Conservation (phyloP, 2,329 filamentous ascomycete genomes). For the Ceratocystis huliohia region DNA sequence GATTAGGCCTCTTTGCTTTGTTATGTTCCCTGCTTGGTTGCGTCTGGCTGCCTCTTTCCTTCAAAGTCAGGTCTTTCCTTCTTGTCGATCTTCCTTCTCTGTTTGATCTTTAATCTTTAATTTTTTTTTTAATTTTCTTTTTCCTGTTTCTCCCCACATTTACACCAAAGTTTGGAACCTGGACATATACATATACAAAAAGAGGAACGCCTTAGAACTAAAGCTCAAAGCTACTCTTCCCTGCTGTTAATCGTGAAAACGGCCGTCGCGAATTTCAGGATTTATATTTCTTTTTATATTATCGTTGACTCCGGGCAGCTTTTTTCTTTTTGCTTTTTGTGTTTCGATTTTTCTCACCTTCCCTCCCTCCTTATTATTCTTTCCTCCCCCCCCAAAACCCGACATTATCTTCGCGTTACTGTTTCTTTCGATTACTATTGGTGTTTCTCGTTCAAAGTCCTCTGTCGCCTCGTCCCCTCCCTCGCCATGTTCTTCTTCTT, state of each 20-base stretch:
- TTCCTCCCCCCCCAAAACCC: neutral
- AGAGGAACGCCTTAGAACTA: neutral
- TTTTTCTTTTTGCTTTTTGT: neutral
- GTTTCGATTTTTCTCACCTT: neutral
- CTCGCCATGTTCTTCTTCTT: slow-evolving; percentile 48
- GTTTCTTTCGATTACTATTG: neutral
- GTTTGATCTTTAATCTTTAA: neutral
- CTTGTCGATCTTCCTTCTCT: neutral
- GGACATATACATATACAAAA: neutral
- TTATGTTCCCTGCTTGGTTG: neutral
- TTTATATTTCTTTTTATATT: neutral
- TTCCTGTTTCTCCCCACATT: neutral
- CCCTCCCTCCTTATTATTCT: neutral
- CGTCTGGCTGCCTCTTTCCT: neutral
- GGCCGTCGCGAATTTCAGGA: neutral
- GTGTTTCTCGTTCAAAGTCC: neutral
- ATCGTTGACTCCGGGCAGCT: neutral
- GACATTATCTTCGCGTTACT: neutral
- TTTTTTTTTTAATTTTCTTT: neutral
- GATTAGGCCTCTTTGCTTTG: neutral
- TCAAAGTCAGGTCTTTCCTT: neutral
- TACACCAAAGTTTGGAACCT: neutral
- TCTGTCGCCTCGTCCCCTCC: neutral
- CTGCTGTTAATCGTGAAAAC: neutral
- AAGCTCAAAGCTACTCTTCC: slow-evolving; percentile 3